Conservation (phyloP, 2,329 filamentous ascomycete genomes). For the Dothideomycetes sp. region DNA sequence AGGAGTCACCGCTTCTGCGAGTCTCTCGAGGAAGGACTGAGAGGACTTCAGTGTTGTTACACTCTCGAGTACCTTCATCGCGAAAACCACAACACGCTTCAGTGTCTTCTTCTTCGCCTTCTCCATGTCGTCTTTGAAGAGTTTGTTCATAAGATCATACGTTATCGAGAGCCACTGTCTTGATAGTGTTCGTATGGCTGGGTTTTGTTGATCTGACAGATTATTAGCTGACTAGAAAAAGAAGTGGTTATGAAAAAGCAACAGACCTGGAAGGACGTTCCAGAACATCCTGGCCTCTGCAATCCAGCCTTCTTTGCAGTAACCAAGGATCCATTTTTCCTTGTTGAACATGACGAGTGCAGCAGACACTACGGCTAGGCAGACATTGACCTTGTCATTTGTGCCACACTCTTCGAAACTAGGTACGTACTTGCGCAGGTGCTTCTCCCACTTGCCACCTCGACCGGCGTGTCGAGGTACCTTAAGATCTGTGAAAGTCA, state of each 20-base stretch:
- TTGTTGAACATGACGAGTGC: not conserved
- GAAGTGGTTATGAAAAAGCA: not conserved
- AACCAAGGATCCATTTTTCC: not conserved
- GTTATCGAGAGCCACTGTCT: slow-evolving; percentile 2
- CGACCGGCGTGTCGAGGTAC: not conserved
- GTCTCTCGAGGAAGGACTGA: not conserved
- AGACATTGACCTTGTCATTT: not conserved
- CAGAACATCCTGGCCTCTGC: not conserved
- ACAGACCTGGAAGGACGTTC: not conserved
- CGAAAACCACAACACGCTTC: not conserved
- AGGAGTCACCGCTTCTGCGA: not conserved
- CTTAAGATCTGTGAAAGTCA: not conserved
- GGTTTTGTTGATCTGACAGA: not conserved
- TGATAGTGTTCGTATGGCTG: not conserved
- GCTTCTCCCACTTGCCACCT: not conserved
- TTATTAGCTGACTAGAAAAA: not conserved
- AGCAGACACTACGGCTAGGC: not conserved
- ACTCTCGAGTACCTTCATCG: not conserved
- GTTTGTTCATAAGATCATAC: not conserved
- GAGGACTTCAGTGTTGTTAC: not conserved
- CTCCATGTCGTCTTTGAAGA: not conserved
- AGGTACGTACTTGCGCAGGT: not conserved
- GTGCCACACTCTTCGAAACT: not conserved
- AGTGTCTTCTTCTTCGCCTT: not conserved
- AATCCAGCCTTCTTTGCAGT: not conserved